Evolutionary conservation across 495 filamentous ascomycete species (phyloP), one percentile per base, ranked within the genome.

Genomic region (Delitschia confertaspora): DNA sequence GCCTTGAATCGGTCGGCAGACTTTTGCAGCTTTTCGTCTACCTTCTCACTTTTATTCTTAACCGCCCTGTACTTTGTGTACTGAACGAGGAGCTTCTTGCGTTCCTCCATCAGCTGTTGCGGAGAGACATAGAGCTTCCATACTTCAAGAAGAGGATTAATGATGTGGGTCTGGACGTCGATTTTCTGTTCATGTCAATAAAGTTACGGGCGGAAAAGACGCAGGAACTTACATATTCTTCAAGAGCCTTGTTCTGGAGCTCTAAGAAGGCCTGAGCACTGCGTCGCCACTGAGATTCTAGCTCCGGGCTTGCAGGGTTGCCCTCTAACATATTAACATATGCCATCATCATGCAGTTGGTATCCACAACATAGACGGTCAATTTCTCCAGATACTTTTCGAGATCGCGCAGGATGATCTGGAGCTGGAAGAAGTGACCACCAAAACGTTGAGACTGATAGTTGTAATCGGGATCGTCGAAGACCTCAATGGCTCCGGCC

Each of bases 201-300:
- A 31, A 17, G 16, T 6, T 13, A n/a, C 3, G 20, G 7, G 3
- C 13, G 14, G 8, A 16, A 41, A 16, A n/a, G 11, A 10, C 0
- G 26, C 0, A 9, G 11, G 9, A 11, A 73, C 85, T 75, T 65
- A 93, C 82, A 74, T 98, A 91, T 55, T 89, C 85, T 25, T 84
- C 78, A 18, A 96, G 67, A 9, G 79, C 80, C 31, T 81, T 73
- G 18, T 74, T 79, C 48, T 82, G 75, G 40, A 96, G 79, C 36
- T 93, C 88, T 50, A 80, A 73, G 62, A 91, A 81, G 13, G 79
- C 78, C 45, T 82, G 73, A 43, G 82, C 87, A 59, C 89, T 85
- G 31, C 77, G 81, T 26, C 80, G 82, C 88, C 89, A 96, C 60
- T 88, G 91, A 63, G 77, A 81, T 64, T 95, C 89, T 27, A 93